Conservation (phyloP, 2,329 filamentous ascomycete genomes). For the Diatrype stigma region DNA sequence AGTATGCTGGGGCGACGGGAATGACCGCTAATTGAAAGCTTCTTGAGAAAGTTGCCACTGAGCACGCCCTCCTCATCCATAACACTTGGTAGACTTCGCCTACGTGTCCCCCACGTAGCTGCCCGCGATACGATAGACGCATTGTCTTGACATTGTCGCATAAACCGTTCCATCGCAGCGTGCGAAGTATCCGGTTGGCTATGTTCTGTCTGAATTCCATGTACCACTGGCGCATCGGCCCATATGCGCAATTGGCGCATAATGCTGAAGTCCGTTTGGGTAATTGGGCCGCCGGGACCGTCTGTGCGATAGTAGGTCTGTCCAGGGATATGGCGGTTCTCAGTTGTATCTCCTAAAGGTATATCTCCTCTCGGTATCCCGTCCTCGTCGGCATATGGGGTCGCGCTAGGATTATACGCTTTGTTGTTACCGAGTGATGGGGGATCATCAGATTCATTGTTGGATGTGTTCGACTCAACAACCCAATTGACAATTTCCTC, state of each 20-base stretch:
- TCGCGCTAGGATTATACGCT: slow-evolving; percentile 5
- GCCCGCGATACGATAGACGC: slow-evolving; percentile 58
- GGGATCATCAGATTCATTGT: slow-evolving; percentile 7
- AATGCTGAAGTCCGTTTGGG: slow-evolving; percentile 43
- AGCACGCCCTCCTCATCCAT: slow-evolving; percentile 56
- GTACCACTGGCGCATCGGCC: slow-evolving; percentile 44
- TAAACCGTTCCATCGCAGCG: slow-evolving; percentile 49
- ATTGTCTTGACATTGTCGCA: slow-evolving; percentile 49
- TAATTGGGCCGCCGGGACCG: slow-evolving; percentile 35
- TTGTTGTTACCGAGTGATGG: slow-evolving; percentile 7
- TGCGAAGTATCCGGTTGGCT: slow-evolving; percentile 48
- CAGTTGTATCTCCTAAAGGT: slow-evolving; percentile 41
- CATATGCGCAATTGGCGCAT: slow-evolving; percentile 46
- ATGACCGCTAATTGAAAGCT: slow-evolving; percentile 49
- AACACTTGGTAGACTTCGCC: slow-evolving; percentile 58
- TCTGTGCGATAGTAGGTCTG: slow-evolving; percentile 45
- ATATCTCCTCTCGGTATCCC: slow-evolving; percentile 39
- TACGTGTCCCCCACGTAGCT: slow-evolving; percentile 67
- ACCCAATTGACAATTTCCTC: slow-evolving; percentile 50
- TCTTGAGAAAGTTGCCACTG: slow-evolving; percentile 60
- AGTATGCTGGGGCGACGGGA: slow-evolving; percentile 51
- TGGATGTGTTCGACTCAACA: slow-evolving; percentile 15
- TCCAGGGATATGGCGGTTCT: slow-evolving; percentile 45
- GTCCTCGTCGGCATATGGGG: slow-evolving; percentile 24
- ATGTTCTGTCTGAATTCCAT: slow-evolving; percentile 35